These are phyloP conservation scores for Hypomyces perniciosus DNA, from an alignment of 2,329 filamentous ascomycete genomes.

Conservation along the genomic window DNA sequence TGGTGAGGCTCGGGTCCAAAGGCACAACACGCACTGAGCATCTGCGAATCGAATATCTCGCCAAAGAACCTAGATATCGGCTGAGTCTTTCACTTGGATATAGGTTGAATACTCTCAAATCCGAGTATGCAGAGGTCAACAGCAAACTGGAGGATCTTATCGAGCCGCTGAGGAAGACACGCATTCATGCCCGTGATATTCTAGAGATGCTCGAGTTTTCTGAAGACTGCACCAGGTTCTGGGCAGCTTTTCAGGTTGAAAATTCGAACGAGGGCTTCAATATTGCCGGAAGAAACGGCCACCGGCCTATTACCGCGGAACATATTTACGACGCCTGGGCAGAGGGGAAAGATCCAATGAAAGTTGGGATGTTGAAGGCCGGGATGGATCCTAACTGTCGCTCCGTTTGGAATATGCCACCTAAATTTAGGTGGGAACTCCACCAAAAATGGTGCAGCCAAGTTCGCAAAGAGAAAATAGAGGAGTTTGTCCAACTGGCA, in stretches of 20 bases:
- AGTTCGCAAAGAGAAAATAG: conserved; percentile 46
- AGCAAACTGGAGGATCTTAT: not conserved
- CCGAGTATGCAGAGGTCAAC: not conserved
- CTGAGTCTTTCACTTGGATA: not conserved
- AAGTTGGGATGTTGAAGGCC: not conserved
- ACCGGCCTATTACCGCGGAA: conserved; percentile 33
- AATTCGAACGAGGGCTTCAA: conserved; percentile 38
- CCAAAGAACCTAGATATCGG: not conserved
- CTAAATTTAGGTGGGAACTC: conserved; percentile 29
- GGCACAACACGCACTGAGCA: conserved; percentile 40
- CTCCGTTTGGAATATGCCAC: conserved; percentile 47
- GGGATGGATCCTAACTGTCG: conserved; percentile 21
- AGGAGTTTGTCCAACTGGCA: conserved; percentile 32
- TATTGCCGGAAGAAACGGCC: conserved; percentile 35
- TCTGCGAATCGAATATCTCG: conserved; percentile 41
- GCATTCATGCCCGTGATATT: not conserved
- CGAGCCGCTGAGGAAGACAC: not conserved
- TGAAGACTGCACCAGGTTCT: conserved; percentile 43
- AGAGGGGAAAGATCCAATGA: not conserved
- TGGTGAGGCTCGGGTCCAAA: conserved; percentile 61
- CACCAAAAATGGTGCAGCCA: conserved; percentile 36
- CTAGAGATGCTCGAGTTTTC: conserved; percentile 46
- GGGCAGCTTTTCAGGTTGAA: conserved; percentile 51
- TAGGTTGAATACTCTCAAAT: not conserved
- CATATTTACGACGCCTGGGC: conserved; percentile 20